phyloP scores from a whole-genome alignment of 2,329 filamentous ascomycete species.

The Aureobasidium sp. region DNA sequence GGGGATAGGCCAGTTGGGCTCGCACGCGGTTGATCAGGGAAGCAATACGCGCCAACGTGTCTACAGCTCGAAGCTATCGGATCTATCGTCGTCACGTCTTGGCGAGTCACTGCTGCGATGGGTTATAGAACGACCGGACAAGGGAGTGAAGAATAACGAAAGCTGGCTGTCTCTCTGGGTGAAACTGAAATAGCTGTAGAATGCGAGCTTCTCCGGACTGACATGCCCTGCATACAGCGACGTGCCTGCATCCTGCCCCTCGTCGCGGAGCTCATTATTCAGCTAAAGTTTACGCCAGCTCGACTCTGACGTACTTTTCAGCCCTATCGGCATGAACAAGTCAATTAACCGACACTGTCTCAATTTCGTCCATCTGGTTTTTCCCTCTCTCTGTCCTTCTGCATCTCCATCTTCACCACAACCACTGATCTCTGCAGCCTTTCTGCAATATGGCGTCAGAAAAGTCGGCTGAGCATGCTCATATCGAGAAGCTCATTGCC shows the following conservation, averaged over 20 bases:
- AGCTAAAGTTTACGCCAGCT: neutral
- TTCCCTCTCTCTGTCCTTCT: neutral
- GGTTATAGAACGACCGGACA: neutral
- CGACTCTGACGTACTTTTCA: neutral
- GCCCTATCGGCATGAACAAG: neutral
- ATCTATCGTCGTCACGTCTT: neutral
- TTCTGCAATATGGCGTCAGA: constrained; percentile 15
- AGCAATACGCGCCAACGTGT: constrained; percentile 28
- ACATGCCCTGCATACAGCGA: constrained; percentile 2
- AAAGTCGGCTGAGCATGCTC: constrained; percentile 33
- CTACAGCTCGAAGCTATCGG: constrained; percentile 1
- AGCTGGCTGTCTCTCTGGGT: neutral
- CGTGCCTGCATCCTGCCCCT: constrained; percentile 2
- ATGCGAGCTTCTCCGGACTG: neutral
- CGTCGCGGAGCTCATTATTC: neutral
- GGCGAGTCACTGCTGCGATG: neutral
- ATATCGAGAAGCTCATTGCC: constrained; percentile 37
- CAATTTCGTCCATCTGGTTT: neutral
- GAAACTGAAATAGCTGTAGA: neutral
- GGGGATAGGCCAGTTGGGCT: constrained; percentile 22
- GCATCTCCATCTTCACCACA: neutral
- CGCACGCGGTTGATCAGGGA: constrained; percentile 25
- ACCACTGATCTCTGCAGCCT: neutral
- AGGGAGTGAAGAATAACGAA: neutral
- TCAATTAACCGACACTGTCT: neutral